These are phyloP conservation scores for Gyromitra esculenta DNA, from an alignment of 2,329 filamentous ascomycete species.

Conservation along the genomic window DNA sequence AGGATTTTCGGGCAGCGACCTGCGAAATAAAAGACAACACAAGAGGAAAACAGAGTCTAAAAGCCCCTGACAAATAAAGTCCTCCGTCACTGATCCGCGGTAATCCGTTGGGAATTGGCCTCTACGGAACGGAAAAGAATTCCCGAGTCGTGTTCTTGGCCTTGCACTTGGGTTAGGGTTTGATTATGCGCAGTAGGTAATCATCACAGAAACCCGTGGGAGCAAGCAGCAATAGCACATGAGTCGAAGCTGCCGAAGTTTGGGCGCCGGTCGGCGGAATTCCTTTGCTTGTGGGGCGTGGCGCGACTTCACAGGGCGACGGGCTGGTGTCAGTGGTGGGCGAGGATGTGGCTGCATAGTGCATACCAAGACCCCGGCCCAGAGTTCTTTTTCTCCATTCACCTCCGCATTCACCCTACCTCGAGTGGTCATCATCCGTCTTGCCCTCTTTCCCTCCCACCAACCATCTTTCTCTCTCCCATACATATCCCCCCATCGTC, in stretches of 20 bases:
- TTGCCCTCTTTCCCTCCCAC: slow-evolving; percentile 40
- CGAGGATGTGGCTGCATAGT: slow-evolving; percentile 36
- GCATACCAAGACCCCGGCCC: slow-evolving; percentile 39
- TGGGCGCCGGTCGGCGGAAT: slow-evolving; percentile 13
- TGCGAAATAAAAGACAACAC: slow-evolving; percentile 24
- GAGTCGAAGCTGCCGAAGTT: slow-evolving; percentile 25
- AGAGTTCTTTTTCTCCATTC: slow-evolving; percentile 44
- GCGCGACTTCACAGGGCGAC: slow-evolving; percentile 9
- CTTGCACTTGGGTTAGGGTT: slow-evolving; percentile 41
- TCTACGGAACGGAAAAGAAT: slow-evolving; percentile 50
- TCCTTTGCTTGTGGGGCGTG: slow-evolving; percentile 26
- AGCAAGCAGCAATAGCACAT: neutral
- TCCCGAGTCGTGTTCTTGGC: slow-evolving; percentile 40
- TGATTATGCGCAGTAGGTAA: slow-evolving; percentile 4
- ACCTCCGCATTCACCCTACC: slow-evolving; percentile 40
- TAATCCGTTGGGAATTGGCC: slow-evolving; percentile 28
- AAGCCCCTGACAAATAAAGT: slow-evolving; percentile 19
- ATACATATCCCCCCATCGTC: slow-evolving; percentile 18
- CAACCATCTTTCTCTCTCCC: slow-evolving; percentile 39
- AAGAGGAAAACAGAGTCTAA: slow-evolving; percentile 35
- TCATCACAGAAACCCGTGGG: slow-evolving; percentile 20
- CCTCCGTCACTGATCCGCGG: slow-evolving; percentile 34
- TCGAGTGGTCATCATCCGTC: slow-evolving; percentile 46
- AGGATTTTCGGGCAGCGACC: slow-evolving; percentile 17
- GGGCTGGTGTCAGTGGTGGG: slow-evolving; percentile 21